phyloP scores from a whole-genome alignment of 2,329 filamentous ascomycete genomes.

The Dendryphion nanum region DNA sequence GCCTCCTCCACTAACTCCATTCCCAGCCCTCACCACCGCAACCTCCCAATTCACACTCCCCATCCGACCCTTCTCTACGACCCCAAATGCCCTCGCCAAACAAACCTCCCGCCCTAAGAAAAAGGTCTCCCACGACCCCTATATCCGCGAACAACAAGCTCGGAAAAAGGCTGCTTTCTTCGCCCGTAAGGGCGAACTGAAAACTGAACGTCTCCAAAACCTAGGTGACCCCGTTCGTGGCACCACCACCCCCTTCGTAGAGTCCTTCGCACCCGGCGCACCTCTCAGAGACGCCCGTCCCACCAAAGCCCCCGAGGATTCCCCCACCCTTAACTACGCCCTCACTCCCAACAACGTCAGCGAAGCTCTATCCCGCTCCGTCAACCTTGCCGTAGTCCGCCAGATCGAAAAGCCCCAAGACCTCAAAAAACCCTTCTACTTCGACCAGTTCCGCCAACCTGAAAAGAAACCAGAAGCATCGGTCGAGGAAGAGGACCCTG shows the following conservation, averaged over 20 bases:
- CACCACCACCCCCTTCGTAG: constrained; percentile 74
- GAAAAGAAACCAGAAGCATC: constrained; percentile 6
- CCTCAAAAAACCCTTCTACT: constrained; percentile 3
- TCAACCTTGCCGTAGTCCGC: constrained; percentile 62
- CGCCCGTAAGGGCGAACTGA: constrained; percentile 68
- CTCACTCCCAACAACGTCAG: constrained; percentile 67
- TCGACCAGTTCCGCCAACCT: background rate
- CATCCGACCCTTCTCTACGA: constrained; percentile 59
- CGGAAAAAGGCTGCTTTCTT: constrained; percentile 83
- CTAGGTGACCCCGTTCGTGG: constrained; percentile 80
- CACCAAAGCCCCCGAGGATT: constrained; percentile 23
- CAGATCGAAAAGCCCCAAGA: constrained; percentile 10
- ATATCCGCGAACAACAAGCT: constrained; percentile 74
- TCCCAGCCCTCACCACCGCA: constrained; percentile 16
- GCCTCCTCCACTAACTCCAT: constrained; percentile 8
- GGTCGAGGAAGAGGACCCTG: constrained; percentile 17
- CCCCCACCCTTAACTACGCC: constrained; percentile 69
- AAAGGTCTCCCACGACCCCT: constrained; percentile 73
- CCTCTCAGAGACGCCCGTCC: constrained; percentile 24
- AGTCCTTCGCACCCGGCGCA: constrained; percentile 69
- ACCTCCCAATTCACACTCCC: constrained; percentile 50
- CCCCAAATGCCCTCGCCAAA: constrained; percentile 60
- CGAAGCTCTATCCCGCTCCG: constrained; percentile 64
- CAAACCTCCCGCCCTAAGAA: constrained; percentile 50
- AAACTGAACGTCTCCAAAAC: constrained; percentile 60